Evolutionary conservation across 805 yeast genomes (phyloP).

Genomic region (Blastobotrys mokoenaii): DNA sequence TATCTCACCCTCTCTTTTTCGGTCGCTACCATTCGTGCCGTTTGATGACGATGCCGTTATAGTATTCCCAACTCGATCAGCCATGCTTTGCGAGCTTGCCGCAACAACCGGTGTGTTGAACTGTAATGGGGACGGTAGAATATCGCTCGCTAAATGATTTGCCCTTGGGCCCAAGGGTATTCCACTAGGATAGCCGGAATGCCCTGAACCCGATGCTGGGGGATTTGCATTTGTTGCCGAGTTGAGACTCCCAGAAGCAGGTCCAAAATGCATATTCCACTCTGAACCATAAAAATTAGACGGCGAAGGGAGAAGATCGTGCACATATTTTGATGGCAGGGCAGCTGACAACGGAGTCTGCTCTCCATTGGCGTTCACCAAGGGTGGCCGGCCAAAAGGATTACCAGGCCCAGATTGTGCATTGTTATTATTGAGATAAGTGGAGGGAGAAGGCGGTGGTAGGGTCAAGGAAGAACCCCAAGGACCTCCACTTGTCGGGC

Average conservation of each 20-base stretch:
- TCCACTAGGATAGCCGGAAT: not conserved
- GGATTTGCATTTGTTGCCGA: slow-evolving; percentile 6
- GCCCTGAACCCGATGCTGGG: not conserved
- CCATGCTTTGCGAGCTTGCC: not conserved
- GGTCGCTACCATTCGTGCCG: not conserved
- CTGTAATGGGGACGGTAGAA: slow-evolving; percentile 7
- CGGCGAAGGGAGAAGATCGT: slow-evolving; percentile 75
- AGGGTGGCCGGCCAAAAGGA: slow-evolving; percentile 26
- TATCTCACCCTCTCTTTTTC: not conserved
- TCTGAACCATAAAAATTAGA: slow-evolving; percentile 61
- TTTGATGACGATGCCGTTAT: too few relatives aligned
- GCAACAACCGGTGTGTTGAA: slow-evolving; percentile 1
- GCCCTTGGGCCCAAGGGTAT: slow-evolving; percentile 1
- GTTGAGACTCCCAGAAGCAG: slow-evolving; percentile 13
- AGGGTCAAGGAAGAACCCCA: slow-evolving; percentile 24
- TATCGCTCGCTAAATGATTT: slow-evolving; percentile 2
- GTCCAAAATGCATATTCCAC: slow-evolving; percentile 40
- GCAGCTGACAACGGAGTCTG: slow-evolving; percentile 65
- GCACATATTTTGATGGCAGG: slow-evolving; percentile 61
- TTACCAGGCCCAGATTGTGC: slow-evolving; percentile 27
- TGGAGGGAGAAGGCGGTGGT: slow-evolving; percentile 30
- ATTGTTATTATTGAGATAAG: slow-evolving; percentile 20
- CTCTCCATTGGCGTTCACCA: slow-evolving; percentile 36
- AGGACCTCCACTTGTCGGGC: slow-evolving; percentile 10
- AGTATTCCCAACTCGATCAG: too few relatives aligned